These are phyloP conservation scores for Ramaria rubella DNA, from an alignment of 768 basidiomycete genomes.

Conservation along the genomic window DNA sequence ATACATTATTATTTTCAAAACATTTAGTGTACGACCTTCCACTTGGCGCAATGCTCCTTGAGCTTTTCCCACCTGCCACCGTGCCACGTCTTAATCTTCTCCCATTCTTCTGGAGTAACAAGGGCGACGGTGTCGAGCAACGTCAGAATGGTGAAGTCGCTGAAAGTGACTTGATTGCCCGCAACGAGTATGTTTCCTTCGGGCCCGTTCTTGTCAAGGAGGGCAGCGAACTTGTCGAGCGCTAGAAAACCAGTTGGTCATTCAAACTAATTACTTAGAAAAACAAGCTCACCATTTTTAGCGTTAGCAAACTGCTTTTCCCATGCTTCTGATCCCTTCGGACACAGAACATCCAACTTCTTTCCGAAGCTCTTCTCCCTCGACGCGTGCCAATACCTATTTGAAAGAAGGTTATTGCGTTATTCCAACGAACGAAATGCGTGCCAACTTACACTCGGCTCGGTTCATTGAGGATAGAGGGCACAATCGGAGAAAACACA, in stretches of 20 bases:
- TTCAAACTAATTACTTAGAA: neutral
- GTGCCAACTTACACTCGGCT: neutral
- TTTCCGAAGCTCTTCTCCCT: neutral
- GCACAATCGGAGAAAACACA: neutral
- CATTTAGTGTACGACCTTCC: neutral
- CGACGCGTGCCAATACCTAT: neutral
- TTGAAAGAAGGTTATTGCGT: neutral
- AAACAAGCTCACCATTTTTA: neutral
- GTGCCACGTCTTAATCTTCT: neutral
- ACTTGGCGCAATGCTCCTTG: neutral
- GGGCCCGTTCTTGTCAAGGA: constrained; percentile 24
- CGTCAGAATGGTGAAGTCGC: constrained; percentile 29
- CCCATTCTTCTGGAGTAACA: neutral
- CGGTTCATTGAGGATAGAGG: neutral
- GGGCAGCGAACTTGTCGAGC: constrained; percentile 13
- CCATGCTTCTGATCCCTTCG: constrained; percentile 1
- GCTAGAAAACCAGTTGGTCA: neutral
- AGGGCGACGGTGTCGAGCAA: neutral
- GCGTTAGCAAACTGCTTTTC: neutral
- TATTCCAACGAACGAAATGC: neutral
- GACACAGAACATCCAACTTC: neutral
- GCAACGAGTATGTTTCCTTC: constrained; percentile 28
- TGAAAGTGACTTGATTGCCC: constrained; percentile 32
- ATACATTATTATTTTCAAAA: too few species aligned
- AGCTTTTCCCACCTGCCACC: constrained; percentile 1